phyloP scores from a whole-genome alignment of 495 filamentous ascomycete genomes.

The Penicillium cosmopolitanum region DNA sequence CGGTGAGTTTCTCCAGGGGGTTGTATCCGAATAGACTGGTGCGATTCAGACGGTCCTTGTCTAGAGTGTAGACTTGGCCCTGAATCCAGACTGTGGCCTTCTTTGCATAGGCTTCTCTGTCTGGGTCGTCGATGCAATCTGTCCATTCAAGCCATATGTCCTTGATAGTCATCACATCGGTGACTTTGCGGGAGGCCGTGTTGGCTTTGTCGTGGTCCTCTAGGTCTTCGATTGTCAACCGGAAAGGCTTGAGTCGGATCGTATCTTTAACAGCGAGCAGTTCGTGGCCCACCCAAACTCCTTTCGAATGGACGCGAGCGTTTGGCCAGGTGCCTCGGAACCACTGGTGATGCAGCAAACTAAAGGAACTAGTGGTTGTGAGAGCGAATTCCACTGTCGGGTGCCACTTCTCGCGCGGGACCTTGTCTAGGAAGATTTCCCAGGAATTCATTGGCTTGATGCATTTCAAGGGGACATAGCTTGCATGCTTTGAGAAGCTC shows the following conservation, averaged over 20 bases:
- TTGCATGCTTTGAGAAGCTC: slow-evolving; percentile 52
- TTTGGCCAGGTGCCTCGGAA: slow-evolving; percentile 60
- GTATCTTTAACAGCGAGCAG: slow-evolving; percentile 55
- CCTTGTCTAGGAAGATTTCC: slow-evolving; percentile 46
- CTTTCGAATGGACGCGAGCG: slow-evolving; percentile 52
- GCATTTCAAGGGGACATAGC: slow-evolving; percentile 56
- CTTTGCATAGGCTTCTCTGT: slow-evolving; percentile 45
- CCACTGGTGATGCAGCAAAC: slow-evolving; percentile 51
- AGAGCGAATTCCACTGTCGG: slow-evolving; percentile 59
- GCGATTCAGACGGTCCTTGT: slow-evolving; percentile 30
- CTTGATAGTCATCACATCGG: slow-evolving; percentile 58
- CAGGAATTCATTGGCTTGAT: slow-evolving; percentile 60
- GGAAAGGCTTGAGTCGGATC: slow-evolving; percentile 51
- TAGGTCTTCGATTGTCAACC: slow-evolving; percentile 17
- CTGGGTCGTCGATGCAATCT: slow-evolving; percentile 48
- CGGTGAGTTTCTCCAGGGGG: slow-evolving; percentile 32
- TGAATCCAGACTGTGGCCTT: slow-evolving; percentile 43
- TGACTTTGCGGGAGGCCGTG: slow-evolving; percentile 10
- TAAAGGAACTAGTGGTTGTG: slow-evolving; percentile 55
- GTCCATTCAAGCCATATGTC: slow-evolving; percentile 51
- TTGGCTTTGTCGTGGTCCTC: slow-evolving; percentile 3
- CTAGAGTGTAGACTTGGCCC: slow-evolving; percentile 54
- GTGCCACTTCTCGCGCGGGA: slow-evolving; percentile 47
- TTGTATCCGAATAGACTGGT: slow-evolving; percentile 25
- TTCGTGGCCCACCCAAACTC: slow-evolving; percentile 61